A percentile compares a stretch with the other conserved stretches of the same genome.
Evolutionary conservation across 2,329 filamentous ascomycete genomes (phyloP).

Genomic region (Teratosphaeria epicoccoides): DNA sequence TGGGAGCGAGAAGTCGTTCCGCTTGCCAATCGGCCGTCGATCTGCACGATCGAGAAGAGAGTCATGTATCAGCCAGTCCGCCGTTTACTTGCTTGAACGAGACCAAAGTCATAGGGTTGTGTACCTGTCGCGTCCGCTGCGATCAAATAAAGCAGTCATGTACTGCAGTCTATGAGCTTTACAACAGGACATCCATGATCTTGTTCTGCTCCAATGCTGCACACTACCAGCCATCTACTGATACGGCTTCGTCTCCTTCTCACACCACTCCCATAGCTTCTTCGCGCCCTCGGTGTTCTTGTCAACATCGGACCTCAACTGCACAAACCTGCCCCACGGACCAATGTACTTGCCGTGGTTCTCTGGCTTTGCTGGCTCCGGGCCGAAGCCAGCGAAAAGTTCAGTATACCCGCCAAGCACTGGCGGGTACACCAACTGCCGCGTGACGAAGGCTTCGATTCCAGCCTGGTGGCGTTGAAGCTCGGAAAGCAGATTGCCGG

Average conservation of each 20-base stretch:
- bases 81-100: too few species aligned
- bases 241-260: slow-evolving; percentile 22
- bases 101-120: too few species aligned
- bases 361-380: slow-evolving; percentile 16
- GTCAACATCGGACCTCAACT: slow-evolving; percentile 19
- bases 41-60: too few species aligned
- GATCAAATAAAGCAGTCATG: too few species aligned
- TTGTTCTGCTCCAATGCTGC: too few species aligned
- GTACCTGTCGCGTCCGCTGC: too few species aligned
- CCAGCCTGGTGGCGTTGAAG: slow-evolving; percentile 17
- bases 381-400: slow-evolving; percentile 21
- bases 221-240: background rate
- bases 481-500: slow-evolving; percentile 24
- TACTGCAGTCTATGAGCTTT: too few species aligned
- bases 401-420: slow-evolving; percentile 25
- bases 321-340: slow-evolving; percentile 26
- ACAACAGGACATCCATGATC: too few species aligned
- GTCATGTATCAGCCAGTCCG: too few species aligned
- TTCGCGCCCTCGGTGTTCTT: slow-evolving; percentile 22
- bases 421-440: slow-evolving; percentile 14
- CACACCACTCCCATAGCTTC: slow-evolving; percentile 34
- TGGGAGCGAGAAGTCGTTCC: too few species aligned
- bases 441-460: slow-evolving; percentile 4
- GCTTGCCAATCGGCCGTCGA: too few species aligned
- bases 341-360: slow-evolving; percentile 21